phyloP scores from a whole-genome alignment of 106 monocot species.

The Alisma plantagoaquatica region DNA sequence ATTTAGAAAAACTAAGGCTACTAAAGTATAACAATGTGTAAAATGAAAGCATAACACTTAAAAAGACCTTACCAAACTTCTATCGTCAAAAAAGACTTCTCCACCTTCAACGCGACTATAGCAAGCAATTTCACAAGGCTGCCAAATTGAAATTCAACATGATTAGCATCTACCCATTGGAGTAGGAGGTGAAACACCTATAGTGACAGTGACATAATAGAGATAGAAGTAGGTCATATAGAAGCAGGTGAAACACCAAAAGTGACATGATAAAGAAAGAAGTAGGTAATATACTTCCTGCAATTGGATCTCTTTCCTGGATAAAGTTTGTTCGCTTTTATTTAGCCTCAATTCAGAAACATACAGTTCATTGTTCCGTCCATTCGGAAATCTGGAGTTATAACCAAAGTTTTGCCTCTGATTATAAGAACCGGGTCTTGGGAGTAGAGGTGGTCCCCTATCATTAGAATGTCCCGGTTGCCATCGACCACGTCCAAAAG shows the following conservation, averaged over 20 bases:
- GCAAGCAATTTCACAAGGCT: constrained; percentile 96
- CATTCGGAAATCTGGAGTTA: constrained; percentile 76
- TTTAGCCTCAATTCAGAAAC: constrained; percentile 86
- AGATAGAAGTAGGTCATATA: constrained; percentile 3
- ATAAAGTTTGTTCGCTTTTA: constrained; percentile 96
- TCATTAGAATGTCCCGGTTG: constrained; percentile 41
- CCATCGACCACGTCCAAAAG: constrained; percentile 66
- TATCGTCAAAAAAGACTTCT: constrained; percentile 86
- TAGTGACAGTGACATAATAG: constrained; percentile 2
- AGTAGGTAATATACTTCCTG: constrained; percentile 56
- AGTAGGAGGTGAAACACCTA: too few species aligned
- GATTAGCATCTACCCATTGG: background rate
- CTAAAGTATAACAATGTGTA: background rate
- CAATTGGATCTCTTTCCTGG: constrained; percentile 71
- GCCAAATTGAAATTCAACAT: constrained; percentile 2
- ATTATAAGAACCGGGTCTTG: constrained; percentile 65
- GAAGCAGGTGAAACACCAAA: too few species aligned
- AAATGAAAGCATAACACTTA: background rate
- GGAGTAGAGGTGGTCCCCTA: constrained; percentile 73
- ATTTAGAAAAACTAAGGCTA: background rate
- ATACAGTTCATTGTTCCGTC: constrained; percentile 80
- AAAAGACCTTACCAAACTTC: constrained; percentile 59
- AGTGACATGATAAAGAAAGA: background rate
- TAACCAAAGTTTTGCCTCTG: constrained; percentile 64
- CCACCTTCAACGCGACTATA: constrained; percentile 87